Conservation (phyloP, 805 yeast genomes). For the Kluyveromyces lactis region DNA sequence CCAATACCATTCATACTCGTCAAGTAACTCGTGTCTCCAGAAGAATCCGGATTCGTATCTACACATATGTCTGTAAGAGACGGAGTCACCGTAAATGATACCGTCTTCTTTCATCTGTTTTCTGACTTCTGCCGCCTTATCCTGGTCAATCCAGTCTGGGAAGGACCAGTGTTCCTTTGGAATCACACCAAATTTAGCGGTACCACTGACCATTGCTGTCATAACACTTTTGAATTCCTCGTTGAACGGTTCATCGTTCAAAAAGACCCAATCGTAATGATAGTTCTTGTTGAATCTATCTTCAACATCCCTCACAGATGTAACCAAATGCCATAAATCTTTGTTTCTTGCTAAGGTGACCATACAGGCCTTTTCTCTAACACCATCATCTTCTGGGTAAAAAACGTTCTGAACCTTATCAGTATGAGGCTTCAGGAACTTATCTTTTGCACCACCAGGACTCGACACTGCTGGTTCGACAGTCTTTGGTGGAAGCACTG, state of each 20-base stretch:
- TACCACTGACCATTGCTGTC: conserved; percentile 47
- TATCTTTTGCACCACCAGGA: not conserved
- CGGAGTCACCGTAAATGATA: conserved; percentile 50
- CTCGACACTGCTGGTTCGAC: not conserved
- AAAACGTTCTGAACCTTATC: conserved; percentile 24
- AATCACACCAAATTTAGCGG: conserved; percentile 52
- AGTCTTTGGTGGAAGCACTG: not conserved
- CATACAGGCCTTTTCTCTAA: conserved; percentile 52
- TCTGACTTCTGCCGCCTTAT: conserved; percentile 39
- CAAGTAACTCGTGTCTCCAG: conserved; percentile 49
- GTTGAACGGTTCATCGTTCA: conserved; percentile 60
- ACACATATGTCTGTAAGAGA: conserved; percentile 64
- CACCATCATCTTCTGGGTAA: conserved; percentile 27
- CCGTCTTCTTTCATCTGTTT: conserved; percentile 35
- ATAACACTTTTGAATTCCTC: conserved; percentile 46
- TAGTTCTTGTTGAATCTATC: conserved; percentile 54
- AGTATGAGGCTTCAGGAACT: conserved; percentile 19
- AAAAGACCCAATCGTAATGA: conserved; percentile 73
- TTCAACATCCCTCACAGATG: conserved; percentile 55
- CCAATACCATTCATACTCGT: conserved; percentile 64
- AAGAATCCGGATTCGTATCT: conserved; percentile 46
- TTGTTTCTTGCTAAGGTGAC: conserved; percentile 62
- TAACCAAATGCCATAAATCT: conserved; percentile 49
- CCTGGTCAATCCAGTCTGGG: conserved; percentile 56
- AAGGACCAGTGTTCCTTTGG: conserved; percentile 60